These are phyloP conservation scores for Multifurca ochricompacta DNA, from an alignment of 768 basidiomycete species.

Conservation along the genomic window DNA sequence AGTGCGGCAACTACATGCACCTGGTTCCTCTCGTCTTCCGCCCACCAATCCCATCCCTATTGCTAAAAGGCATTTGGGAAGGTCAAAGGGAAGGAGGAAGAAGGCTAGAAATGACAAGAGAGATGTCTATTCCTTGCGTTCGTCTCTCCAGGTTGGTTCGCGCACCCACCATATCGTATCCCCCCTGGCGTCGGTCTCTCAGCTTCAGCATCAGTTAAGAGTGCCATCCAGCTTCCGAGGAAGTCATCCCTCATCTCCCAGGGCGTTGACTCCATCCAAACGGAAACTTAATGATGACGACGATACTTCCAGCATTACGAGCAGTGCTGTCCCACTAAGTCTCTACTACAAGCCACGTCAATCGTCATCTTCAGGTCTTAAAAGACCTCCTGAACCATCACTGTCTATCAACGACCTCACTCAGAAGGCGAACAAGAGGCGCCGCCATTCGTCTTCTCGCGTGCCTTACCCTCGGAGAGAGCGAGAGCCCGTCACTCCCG, in stretches of 20 bases:
- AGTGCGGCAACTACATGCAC: not conserved
- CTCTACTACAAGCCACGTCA: slow-evolving; percentile 10
- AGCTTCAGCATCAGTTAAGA: not conserved
- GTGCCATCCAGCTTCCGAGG: not conserved
- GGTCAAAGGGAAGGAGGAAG: not conserved
- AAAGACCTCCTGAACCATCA: not conserved
- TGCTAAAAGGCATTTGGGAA: not conserved
- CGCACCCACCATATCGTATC: not conserved
- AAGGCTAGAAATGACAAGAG: not conserved
- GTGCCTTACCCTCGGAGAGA: not conserved
- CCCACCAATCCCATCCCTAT: not conserved
- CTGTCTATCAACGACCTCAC: not conserved
- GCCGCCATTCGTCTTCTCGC: not conserved
- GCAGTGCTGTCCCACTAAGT: slow-evolving; percentile 14
- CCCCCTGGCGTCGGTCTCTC: not conserved
- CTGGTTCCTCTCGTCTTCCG: not conserved
- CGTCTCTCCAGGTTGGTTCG: not conserved
- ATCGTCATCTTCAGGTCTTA: not conserved
- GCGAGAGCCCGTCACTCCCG: slow-evolving; percentile 4
- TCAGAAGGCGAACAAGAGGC: not conserved
- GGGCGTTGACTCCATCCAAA: slow-evolving; percentile 1
- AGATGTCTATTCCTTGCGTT: not conserved
- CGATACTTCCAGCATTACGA: slow-evolving; percentile 1
- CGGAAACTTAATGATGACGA: slow-evolving; percentile 10
- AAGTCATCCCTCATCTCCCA: not conserved